phyloP scores from a whole-genome alignment of 2,329 filamentous ascomycete species.

The Botrytis byssoidea region DNA sequence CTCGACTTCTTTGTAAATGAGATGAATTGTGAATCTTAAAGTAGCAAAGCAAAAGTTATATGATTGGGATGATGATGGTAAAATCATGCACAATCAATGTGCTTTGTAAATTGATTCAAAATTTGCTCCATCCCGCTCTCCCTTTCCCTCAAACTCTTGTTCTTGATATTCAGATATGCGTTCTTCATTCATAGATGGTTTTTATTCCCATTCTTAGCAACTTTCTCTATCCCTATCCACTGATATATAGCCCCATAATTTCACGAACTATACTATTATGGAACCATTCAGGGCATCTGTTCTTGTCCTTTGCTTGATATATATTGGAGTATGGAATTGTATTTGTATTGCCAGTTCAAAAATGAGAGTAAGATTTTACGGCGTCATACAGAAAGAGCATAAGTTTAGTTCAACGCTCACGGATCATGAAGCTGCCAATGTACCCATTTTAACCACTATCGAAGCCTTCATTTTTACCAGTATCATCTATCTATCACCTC shows the following conservation, averaged over 20 bases:
- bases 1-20: background rate
- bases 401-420: background rate
- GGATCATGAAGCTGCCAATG: background rate
- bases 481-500: background rate
- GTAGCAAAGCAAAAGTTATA: constrained; percentile 1
- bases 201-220: background rate
- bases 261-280: background rate
- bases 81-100: background rate
- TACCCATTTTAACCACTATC: too few species aligned
- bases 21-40: background rate
- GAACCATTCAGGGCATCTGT: background rate
- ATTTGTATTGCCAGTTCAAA: background rate
- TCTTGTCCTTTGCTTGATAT: background rate
- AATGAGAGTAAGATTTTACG: background rate
- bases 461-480: too few species aligned
- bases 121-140: too few species aligned
- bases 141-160: background rate
- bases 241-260: too few species aligned
- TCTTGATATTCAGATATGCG: background rate
- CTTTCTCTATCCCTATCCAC: background rate
- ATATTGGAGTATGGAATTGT: background rate
- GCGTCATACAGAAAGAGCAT: background rate
- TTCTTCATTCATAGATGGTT: background rate
- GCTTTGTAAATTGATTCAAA: constrained; percentile 4
- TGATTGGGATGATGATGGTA: constrained; percentile 4